Conservation (phyloP, 1,284 basidiomycete species). For the Ganoderma lingzhi region DNA sequence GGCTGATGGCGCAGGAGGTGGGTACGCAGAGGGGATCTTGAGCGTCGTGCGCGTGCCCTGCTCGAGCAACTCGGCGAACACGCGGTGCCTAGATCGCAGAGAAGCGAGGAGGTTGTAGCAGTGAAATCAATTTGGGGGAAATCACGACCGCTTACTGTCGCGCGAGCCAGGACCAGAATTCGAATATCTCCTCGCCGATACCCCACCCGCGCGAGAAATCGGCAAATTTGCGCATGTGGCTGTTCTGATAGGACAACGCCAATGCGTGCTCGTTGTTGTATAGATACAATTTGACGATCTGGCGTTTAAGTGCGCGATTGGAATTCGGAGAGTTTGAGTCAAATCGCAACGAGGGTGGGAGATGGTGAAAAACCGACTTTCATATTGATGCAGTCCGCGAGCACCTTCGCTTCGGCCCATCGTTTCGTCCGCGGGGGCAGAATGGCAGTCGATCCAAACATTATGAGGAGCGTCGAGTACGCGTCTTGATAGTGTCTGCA, state of each 20-base stretch:
- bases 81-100: constrained; percentile 67
- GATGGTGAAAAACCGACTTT: constrained; percentile 53
- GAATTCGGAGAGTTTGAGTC: not conserved
- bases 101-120: not conserved
- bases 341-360: no score
- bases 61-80: constrained; percentile 89
- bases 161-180: constrained; percentile 97
- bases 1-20: constrained; percentile 39
- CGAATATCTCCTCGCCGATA: constrained; percentile 96
- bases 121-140: constrained; percentile 5
- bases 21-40: constrained; percentile 63
- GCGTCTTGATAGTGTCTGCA: constrained; percentile 91
- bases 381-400: constrained; percentile 90
- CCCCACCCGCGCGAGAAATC: constrained; percentile 95
- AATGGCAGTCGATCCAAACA: constrained; percentile 89
- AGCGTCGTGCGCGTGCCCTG: constrained; percentile 78
- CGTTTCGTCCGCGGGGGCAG: constrained; percentile 93
- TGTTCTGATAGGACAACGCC: constrained; percentile 82
- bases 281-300: constrained; percentile 90
- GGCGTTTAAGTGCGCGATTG: not conserved
- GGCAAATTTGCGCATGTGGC: constrained; percentile 86
- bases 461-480: constrained; percentile 80
- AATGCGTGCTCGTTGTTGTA: constrained; percentile 87
- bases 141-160: constrained; percentile 75
- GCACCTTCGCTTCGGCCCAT: constrained; percentile 98